Conservation (phyloP, 306 rosid genomes). For the Malus orientalis region DNA sequence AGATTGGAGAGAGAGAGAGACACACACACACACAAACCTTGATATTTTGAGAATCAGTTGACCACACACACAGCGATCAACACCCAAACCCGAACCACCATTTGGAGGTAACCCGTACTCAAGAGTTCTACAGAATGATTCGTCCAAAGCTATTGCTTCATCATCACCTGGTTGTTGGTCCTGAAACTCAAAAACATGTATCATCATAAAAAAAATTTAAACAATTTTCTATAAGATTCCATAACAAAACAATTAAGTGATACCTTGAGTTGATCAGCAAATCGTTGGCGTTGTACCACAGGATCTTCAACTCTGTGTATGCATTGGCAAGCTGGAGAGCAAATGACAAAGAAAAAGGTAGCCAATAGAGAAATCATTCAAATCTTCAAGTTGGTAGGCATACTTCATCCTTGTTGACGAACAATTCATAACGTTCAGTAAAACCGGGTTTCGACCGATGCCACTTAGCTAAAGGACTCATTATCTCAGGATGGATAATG, state of each 20-base stretch:
- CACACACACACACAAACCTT: constrained; percentile 39
- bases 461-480: constrained; percentile 97
- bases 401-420: constrained; percentile 78
- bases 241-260: background rate
- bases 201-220: background rate
- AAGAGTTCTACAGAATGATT: constrained; percentile 76
- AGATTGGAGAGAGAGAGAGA: background rate
- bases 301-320: constrained; percentile 94
- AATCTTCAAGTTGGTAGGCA: background rate
- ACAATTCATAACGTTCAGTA: constrained; percentile 87
- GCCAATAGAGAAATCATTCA: background rate
- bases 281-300: constrained; percentile 79
- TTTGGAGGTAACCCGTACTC: constrained; percentile 95
- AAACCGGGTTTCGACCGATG: constrained; percentile 74
- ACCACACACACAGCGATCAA: constrained; percentile 66
- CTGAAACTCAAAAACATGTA: constrained; percentile 30
- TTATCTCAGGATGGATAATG: constrained; percentile 81
- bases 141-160: constrained; percentile 88
- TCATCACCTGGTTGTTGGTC: constrained; percentile 90
- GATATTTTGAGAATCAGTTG: constrained; percentile 80
- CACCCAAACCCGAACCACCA: constrained; percentile 94
- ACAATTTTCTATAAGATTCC: background rate
- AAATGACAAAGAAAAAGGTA: constrained; percentile 1
- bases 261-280: constrained; percentile 92
- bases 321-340: constrained; percentile 70